These are phyloP conservation scores for Hymenoscyphus infarciens DNA, from an alignment of 2,329 filamentous ascomycete genomes.

Conservation along the genomic window DNA sequence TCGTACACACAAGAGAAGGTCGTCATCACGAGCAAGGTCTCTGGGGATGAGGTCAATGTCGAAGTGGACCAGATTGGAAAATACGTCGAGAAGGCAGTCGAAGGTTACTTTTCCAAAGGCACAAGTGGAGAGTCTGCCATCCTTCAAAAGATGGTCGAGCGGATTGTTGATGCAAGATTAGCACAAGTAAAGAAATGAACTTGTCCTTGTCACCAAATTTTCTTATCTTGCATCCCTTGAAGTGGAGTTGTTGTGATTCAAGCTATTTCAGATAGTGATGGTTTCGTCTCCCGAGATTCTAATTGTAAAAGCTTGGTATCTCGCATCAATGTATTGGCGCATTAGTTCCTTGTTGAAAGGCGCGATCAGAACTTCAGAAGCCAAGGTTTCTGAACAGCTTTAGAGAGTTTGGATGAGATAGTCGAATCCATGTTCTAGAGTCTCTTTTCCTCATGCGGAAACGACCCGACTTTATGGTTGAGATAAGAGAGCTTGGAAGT, in stretches of 20 bases:
- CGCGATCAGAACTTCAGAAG: not conserved
- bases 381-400: not conserved
- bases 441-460: not conserved
- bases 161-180: slow-evolving; percentile 69
- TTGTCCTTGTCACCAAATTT: not conserved
- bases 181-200: slow-evolving; percentile 18
- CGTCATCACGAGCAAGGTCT: slow-evolving; percentile 41
- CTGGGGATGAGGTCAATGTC: slow-evolving; percentile 37
- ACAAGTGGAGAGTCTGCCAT: slow-evolving; percentile 52
- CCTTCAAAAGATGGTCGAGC: slow-evolving; percentile 69
- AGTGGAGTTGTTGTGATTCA: not conserved
- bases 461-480: not conserved
- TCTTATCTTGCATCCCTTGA: not conserved
- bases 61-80: slow-evolving; percentile 56
- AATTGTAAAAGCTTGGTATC: not conserved
- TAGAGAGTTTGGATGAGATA: not conserved
- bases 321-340: not conserved
- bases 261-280: not conserved
- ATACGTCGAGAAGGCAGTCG: slow-evolving; percentile 85
- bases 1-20: slow-evolving; percentile 93
- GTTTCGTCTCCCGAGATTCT: not conserved
- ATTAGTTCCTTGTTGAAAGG: not conserved
- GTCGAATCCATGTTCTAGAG: not conserved
- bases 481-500: not conserved
- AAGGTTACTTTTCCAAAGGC: slow-evolving; percentile 67